Percentiles rank a stretch among this genome's conserved stretches.
These are phyloP conservation scores for Saccharomycopsis schoenii DNA, from an alignment of 805 yeast species.

Conservation along the genomic window DNA sequence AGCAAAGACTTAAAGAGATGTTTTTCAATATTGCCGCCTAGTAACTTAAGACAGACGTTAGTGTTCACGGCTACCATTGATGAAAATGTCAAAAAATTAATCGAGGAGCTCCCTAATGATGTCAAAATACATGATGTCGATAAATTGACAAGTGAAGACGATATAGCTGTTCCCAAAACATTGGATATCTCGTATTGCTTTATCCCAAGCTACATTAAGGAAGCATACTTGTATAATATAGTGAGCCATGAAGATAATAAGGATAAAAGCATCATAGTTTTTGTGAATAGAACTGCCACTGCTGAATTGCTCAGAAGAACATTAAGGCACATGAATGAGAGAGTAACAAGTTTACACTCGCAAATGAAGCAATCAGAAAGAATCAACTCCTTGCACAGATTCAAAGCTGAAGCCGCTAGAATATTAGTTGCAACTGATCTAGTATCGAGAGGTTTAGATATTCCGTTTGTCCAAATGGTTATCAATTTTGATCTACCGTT, in stretches of 20 bases:
- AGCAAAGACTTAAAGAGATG: constrained; percentile 70
- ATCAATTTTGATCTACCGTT: constrained; percentile 90
- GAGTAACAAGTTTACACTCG: constrained; percentile 87
- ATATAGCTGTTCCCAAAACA: constrained; percentile 72
- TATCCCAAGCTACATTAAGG: constrained; percentile 83
- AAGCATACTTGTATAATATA: constrained; percentile 69
- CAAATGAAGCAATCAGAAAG: constrained; percentile 92
- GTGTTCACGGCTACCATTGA: constrained; percentile 95
- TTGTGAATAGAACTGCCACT: constrained; percentile 82
- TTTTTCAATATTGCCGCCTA: constrained; percentile 53
- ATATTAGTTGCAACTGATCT: constrained; percentile 93
- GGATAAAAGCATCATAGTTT: constrained; percentile 68
- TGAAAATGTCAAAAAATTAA: constrained; percentile 75
- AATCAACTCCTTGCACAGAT: constrained; percentile 82
- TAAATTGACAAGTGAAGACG: constrained; percentile 38
- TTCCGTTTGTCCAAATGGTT: constrained; percentile 85
- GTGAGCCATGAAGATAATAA: constrained; percentile 52
- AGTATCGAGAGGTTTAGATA: constrained; percentile 95
- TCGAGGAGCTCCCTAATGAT: constrained; percentile 47
- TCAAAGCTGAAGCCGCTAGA: constrained; percentile 90
- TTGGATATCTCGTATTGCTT: constrained; percentile 57
- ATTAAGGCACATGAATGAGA: constrained; percentile 57
- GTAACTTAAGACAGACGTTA: constrained; percentile 70
- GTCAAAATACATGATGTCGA: constrained; percentile 68
- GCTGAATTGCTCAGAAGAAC: constrained; percentile 84